Evolutionary conservation across 305 asterid species (phyloP), one percentile per base, ranked within the genome.

Genomic region (Rubia peregrina): DNA sequence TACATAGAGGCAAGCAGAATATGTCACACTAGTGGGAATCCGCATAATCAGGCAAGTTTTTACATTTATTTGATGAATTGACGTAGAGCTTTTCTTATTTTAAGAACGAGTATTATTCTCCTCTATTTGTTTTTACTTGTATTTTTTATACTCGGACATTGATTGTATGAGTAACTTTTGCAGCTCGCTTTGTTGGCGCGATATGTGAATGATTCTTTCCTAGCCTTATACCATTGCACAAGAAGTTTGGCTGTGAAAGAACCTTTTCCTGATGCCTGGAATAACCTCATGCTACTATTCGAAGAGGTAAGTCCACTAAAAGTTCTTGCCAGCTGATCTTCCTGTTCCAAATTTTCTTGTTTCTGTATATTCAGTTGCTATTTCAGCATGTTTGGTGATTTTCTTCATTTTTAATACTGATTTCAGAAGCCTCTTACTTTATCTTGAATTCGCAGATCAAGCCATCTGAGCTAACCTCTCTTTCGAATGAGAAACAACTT

Each of bases 181-280:
- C 88, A 92, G 98, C 74, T 92, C 84, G 96, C 97, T 71, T 78
- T 90, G 69, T 75, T 92, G 86, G 96, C 94, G 63, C 90, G 85
- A 38, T 90, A 89, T 56, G 81, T 77, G 43, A 92, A 85, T 5
- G 96, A 92, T 81, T 43, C 86, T 72, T 90, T 90, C 80, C 94
- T 92, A 70, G 96, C 98, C 44, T 80, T 92, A 71, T 92, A 92
- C 78, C 98, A 92, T 70, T 89, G 90, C 36, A 75, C 87, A 68
- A 83, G 98, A 80, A 92, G 98, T 85, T 84, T 89, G 78, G 90
- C 91, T 5, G 90, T 86, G 63, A 85, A 89, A 84, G 96, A 90
- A 82, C 98, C 96, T 61, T 92, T 92, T 68, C 98, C 95, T 55
- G 97, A 92, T 75, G 92, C 96, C 59, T 85, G 96, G 96, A 85